These are phyloP conservation scores for Tulasnella calospora DNA, from an alignment of 768 basidiomycete species.

Conservation along the genomic window DNA sequence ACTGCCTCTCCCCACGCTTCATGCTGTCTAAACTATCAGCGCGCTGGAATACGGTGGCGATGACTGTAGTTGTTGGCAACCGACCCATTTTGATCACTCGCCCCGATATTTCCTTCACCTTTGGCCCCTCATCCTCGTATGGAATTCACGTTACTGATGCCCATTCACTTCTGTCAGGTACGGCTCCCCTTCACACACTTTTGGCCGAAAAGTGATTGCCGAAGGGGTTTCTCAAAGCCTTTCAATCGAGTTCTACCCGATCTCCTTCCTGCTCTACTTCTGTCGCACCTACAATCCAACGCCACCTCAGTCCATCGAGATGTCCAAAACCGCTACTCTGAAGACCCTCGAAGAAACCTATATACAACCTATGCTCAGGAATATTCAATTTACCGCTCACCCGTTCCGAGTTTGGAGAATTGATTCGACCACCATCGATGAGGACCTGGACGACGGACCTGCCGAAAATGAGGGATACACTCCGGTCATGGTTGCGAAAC, in stretches of 20 bases:
- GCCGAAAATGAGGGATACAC: slow-evolving; percentile 26
- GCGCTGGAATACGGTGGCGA: not conserved
- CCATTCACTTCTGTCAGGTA: slow-evolving; percentile 52
- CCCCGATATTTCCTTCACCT: not conserved
- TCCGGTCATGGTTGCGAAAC: slow-evolving; percentile 19
- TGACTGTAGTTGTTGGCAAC: not conserved
- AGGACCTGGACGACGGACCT: slow-evolving; percentile 35
- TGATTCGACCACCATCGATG: slow-evolving; percentile 18
- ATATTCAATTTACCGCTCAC: not conserved
- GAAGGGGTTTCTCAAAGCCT: slow-evolving; percentile 50
- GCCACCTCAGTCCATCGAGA: slow-evolving; percentile 39
- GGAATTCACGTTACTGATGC: not conserved
- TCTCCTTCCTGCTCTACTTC: slow-evolving; percentile 50
- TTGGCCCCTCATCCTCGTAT: not conserved
- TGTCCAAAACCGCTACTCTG: slow-evolving; percentile 53
- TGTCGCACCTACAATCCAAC: slow-evolving; percentile 33
- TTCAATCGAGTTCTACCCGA: slow-evolving; percentile 68
- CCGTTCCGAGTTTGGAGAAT: slow-evolving; percentile 56
- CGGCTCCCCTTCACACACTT: slow-evolving; percentile 50
- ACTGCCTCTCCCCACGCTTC: not conserved
- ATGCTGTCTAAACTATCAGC: not conserved
- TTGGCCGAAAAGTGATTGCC: slow-evolving; percentile 64
- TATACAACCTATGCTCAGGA: slow-evolving; percentile 26
- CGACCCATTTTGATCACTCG: not conserved
- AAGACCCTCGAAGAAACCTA: slow-evolving; percentile 37